phyloP scores from a whole-genome alignment of 495 filamentous ascomycete genomes.

The Lindgomyces ingoldianus region DNA sequence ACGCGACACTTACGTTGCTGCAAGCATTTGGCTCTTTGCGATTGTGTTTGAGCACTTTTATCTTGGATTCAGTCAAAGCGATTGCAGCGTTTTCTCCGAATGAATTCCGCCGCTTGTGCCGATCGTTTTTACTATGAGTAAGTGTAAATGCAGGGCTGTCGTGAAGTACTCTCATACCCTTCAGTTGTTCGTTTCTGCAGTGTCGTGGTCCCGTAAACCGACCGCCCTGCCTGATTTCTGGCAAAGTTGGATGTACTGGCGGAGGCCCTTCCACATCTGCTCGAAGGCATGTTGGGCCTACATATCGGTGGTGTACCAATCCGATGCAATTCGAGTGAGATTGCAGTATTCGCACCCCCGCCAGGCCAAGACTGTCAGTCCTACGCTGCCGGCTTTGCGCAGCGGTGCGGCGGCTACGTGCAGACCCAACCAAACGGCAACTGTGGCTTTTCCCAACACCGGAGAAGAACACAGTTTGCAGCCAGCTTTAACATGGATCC shows the following conservation, averaged over 20 bases:
- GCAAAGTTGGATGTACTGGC: constrained; percentile 58
- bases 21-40: constrained; percentile 59
- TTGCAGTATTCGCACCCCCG: constrained; percentile 56
- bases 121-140: constrained; percentile 57
- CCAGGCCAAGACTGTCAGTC: constrained; percentile 52
- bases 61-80: constrained; percentile 70
- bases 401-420: constrained; percentile 44
- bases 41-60: constrained; percentile 75
- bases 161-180: too few species aligned
- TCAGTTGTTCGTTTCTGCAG: constrained; percentile 61
- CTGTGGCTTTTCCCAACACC: constrained; percentile 47
- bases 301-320: constrained; percentile 53
- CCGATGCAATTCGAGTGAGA: constrained; percentile 50
- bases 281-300: constrained; percentile 53
- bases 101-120: constrained; percentile 61
- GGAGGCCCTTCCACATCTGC: constrained; percentile 58
- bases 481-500: constrained; percentile 44
- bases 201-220: constrained; percentile 55
- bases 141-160: background rate
- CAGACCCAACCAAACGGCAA: constrained; percentile 38
- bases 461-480: constrained; percentile 42
- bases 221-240: constrained; percentile 54
- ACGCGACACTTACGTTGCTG: constrained; percentile 54
- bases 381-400: constrained; percentile 47
- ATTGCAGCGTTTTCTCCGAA: constrained; percentile 75